Percentiles rank a stretch among this genome's conserved stretches.
phyloP scores from a whole-genome alignment of 2,329 filamentous ascomycete genomes.

The Pyrenophora graminea region DNA sequence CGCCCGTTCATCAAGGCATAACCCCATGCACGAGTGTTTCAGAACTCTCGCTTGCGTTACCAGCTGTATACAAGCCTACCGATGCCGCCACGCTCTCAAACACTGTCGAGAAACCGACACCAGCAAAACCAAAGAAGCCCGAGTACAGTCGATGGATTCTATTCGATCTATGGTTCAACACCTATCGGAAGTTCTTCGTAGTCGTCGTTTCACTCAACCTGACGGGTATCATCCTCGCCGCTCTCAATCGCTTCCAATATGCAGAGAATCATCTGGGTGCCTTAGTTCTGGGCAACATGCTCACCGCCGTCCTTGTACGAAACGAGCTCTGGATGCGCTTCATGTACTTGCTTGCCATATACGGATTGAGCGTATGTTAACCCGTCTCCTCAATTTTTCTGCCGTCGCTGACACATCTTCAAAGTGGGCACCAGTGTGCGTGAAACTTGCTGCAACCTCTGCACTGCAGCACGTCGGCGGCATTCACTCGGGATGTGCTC shows the following conservation, averaged over 20 bases:
- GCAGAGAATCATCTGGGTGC: slow-evolving; percentile 41
- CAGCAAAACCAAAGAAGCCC: slow-evolving; percentile 18
- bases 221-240: slow-evolving; percentile 36
- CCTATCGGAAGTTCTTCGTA: slow-evolving; percentile 43
- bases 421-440: slow-evolving; percentile 39
- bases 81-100: slow-evolving; percentile 24
- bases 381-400: neutral
- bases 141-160: slow-evolving; percentile 38
- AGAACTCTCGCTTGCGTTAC: slow-evolving; percentile 34
- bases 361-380: slow-evolving; percentile 34
- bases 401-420: slow-evolving; percentile 5
- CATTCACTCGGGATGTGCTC: slow-evolving; percentile 43
- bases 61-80: slow-evolving; percentile 19
- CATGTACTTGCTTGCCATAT: slow-evolving; percentile 39
- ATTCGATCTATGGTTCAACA: slow-evolving; percentile 43
- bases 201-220: slow-evolving; percentile 39
- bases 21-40: slow-evolving; percentile 40
- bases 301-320: slow-evolving; percentile 38
- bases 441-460: slow-evolving; percentile 40
- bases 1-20: slow-evolving; percentile 41
- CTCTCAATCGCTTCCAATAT: slow-evolving; percentile 34
- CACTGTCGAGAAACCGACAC: slow-evolving; percentile 20
- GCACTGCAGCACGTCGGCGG: slow-evolving; percentile 41
- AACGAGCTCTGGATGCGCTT: slow-evolving; percentile 43
- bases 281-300: slow-evolving; percentile 40